These are phyloP conservation scores for Acanthamoeba comandoni DNA, from an alignment of 208 protist species.

Conservation along the genomic window DNA sequence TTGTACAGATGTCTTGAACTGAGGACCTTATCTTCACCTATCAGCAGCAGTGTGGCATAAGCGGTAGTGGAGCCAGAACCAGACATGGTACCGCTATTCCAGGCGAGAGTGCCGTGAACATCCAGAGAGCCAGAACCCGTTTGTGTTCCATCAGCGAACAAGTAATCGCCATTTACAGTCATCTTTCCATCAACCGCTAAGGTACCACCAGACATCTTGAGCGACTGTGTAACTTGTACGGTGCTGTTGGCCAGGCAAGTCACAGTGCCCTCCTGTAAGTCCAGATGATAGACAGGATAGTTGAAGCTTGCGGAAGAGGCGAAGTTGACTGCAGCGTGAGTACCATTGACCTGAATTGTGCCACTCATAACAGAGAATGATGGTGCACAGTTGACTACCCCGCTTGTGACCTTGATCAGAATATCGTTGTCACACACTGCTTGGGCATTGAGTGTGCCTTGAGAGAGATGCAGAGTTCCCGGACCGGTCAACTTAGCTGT, in stretches of 20 bases:
- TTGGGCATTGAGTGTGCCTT: too few relatives aligned
- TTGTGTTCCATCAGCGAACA: conserved; percentile 1
- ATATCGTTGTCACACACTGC: neutral
- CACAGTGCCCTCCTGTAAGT: too few relatives aligned
- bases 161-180: neutral
- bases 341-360: too few relatives aligned
- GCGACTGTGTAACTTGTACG: too few relatives aligned
- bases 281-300: too few relatives aligned
- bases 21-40: neutral
- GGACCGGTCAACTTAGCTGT: too few relatives aligned
- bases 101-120: conserved; percentile 21
- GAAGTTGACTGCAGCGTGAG: too few relatives aligned
- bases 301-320: too few relatives aligned
- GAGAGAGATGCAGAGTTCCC: too few relatives aligned
- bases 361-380: too few relatives aligned
- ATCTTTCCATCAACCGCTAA: neutral
- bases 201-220: too few relatives aligned
- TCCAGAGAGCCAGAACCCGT: conserved; percentile 11
- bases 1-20: conserved; percentile 1
- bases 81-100: conserved; percentile 51
- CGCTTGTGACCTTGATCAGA: conserved; percentile 34
- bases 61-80: conserved; percentile 46
- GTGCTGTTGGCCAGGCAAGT: too few relatives aligned
- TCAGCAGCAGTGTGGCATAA: neutral
- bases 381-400: neutral